phyloP scores from a whole-genome alignment of 305 asterid genomes.

The Fraxinus albicans region DNA sequence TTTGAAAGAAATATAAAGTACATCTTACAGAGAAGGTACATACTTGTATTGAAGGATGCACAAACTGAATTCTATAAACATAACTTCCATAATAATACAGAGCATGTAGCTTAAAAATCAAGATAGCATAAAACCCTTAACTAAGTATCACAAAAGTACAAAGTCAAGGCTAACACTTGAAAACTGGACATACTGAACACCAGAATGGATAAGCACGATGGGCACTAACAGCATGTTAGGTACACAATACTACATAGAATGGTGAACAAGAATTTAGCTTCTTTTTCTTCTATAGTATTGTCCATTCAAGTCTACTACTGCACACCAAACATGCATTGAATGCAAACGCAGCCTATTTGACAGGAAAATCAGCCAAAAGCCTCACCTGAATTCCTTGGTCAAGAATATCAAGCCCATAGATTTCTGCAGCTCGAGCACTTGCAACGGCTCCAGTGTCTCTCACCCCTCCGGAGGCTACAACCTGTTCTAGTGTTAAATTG shows the following conservation, averaged over 20 bases:
- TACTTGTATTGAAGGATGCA: not conserved
- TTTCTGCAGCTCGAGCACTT: slow-evolving; percentile 74
- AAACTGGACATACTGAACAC: not conserved
- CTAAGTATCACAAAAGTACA: not conserved
- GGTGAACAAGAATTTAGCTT: not conserved
- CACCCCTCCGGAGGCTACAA: slow-evolving; percentile 52
- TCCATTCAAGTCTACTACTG: not conserved
- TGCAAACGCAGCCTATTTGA: not conserved
- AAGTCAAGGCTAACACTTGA: not conserved
- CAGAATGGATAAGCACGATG: not conserved
- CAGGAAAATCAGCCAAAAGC: slow-evolving; percentile 11
- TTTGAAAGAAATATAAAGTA: not conserved
- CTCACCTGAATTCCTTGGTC: slow-evolving; percentile 71
- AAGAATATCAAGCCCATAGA: slow-evolving; percentile 77
- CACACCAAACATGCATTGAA: not conserved
- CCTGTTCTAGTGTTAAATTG: slow-evolving; percentile 47
- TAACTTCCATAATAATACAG: not conserved
- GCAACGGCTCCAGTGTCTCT: slow-evolving; percentile 83
- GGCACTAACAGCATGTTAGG: not conserved
- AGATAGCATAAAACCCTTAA: not conserved
- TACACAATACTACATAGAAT: not conserved
- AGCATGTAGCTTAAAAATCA: not conserved
- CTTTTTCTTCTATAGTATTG: not conserved
- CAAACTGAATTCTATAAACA: not conserved
- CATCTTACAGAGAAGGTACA: not conserved